Evolutionary conservation across 768 basidiomycete genomes (phyloP), one percentile per base, ranked within the genome.

Genomic region (Clavaria fumosa): DNA sequence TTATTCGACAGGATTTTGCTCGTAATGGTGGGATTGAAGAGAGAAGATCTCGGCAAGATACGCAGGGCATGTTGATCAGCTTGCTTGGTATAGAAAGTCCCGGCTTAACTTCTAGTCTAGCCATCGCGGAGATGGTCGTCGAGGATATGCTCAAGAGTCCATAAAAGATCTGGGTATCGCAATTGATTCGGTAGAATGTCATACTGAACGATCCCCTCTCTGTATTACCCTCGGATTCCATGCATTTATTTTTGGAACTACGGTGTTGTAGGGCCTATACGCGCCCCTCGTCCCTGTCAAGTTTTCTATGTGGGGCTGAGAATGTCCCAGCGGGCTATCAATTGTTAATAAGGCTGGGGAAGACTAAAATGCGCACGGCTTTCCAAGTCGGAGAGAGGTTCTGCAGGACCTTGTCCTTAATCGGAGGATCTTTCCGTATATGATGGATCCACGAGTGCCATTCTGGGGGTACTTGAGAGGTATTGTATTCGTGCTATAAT

Each of bases 371-470:
- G 43, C 85, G 46, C 58, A 93, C 91, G 7, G 74, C 71, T 54
- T 84, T 69, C 91, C 91, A 97, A 0, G 76, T 58, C 2, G 82
- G 88, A 21, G 73, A 70, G 26, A 67, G 47, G 41, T 64, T 70
- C 50, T 79, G 70, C 57, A 93, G 62, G 18, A 86, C 59, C 1
- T 65, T 53, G 50, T 97, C 93, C 41, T 78, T 65, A 1, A 67
- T 61, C 1, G 93, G 93, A 4, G 88, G 70, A 18, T 77, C 72
- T 46, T 76, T 71, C 34, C 93, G 81, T 49, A 93, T 95, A 52
- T 95, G 89, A 7, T 70, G 67, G 24, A 96, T 60, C 91, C 91
- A 97, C 4, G 90, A 76, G 61, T 95, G 93, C 93, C 93, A 96
- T 59, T 93, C 90, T 1, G 91, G 72, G 11, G 89, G 84, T 23